These are phyloP conservation scores for Bondarzewia mesenterica DNA, from an alignment of 1,284 basidiomycete species.

Conservation along the genomic window DNA sequence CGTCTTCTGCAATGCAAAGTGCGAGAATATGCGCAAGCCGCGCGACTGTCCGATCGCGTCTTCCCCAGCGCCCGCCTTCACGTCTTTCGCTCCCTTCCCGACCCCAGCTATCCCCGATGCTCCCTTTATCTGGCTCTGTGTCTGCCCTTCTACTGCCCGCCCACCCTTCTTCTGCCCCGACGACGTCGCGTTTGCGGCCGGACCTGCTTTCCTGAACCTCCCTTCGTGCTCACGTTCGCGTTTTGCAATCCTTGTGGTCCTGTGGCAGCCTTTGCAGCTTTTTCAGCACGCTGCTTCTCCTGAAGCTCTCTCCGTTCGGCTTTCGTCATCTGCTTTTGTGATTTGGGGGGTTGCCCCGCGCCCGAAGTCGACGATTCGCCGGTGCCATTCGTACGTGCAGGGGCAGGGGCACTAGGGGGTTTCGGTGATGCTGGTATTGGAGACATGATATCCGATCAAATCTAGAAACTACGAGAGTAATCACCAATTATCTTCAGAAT, in stretches of 20 bases:
- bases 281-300: slow-evolving; percentile 73
- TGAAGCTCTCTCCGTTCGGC: slow-evolving; percentile 75
- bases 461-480: too few relatives aligned
- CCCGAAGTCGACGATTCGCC: slow-evolving; percentile 8
- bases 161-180: slow-evolving; percentile 9
- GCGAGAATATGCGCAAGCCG: slow-evolving; percentile 72
- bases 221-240: slow-evolving; percentile 15
- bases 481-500: too few relatives aligned
- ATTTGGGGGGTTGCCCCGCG: slow-evolving; percentile 18
- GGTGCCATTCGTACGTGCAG: slow-evolving; percentile 3
- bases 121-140: slow-evolving; percentile 2
- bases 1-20: slow-evolving; percentile 70
- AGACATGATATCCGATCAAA: background rate
- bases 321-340: slow-evolving; percentile 69
- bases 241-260: slow-evolving; percentile 9
- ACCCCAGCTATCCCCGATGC: slow-evolving; percentile 12
- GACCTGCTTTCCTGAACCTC: slow-evolving; percentile 2
- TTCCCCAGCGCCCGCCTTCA: slow-evolving; percentile 22
- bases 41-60: slow-evolving; percentile 30
- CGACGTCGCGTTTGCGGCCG: slow-evolving; percentile 3
- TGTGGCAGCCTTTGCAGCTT: slow-evolving; percentile 29
- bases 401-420: background rate
- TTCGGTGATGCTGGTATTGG: background rate
- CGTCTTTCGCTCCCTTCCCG: slow-evolving; percentile 11
- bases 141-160: slow-evolving; percentile 8